A percentile compares a stretch with the other conserved stretches of the same genome.
These are phyloP conservation scores for Phoma sp. DNA, from an alignment of 2,329 filamentous ascomycete genomes.

Conservation along the genomic window DNA sequence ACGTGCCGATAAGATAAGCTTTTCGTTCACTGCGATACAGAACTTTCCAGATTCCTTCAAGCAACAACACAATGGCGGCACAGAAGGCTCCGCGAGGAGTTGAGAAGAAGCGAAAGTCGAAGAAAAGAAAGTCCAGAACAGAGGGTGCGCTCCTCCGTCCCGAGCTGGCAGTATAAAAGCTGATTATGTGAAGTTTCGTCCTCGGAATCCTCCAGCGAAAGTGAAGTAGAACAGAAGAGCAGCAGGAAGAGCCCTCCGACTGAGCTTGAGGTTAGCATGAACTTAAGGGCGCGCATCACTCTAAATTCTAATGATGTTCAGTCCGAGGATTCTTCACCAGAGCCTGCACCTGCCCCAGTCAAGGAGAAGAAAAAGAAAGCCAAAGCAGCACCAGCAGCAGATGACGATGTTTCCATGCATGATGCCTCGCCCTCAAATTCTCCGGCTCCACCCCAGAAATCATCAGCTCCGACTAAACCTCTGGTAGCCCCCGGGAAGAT, in stretches of 20 bases:
- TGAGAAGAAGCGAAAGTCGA: constrained; percentile 34
- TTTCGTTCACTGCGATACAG: constrained; percentile 26
- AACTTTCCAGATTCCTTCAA: constrained; percentile 17
- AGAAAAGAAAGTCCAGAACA: constrained; percentile 41
- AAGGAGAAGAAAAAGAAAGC: constrained; percentile 26
- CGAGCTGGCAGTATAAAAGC: background rate
- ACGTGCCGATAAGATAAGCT: constrained; percentile 39
- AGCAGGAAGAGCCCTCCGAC: constrained; percentile 11
- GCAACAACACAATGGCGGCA: constrained; percentile 30
- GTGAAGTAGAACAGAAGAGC: constrained; percentile 30
- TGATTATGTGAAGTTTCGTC: constrained; percentile 36
- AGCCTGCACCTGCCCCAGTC: constrained; percentile 9
- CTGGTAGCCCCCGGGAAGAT: constrained; percentile 3
- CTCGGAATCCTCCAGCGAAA: constrained; percentile 37
- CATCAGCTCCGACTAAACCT: constrained; percentile 1
- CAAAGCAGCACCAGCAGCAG: constrained; percentile 5
- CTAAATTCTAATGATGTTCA: background rate
- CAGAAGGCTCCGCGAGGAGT: constrained; percentile 22
- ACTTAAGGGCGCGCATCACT: background rate
- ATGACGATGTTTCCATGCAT: constrained; percentile 27
- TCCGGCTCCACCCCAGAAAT: background rate
- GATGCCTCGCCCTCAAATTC: constrained; percentile 20
- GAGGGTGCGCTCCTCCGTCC: constrained; percentile 24
- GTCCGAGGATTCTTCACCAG: background rate
- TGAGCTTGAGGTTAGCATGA: constrained; percentile 1